Evolutionary conservation across 192 early-diverging fungal species (phyloP).

Genomic region (Coemansia sp.): DNA sequence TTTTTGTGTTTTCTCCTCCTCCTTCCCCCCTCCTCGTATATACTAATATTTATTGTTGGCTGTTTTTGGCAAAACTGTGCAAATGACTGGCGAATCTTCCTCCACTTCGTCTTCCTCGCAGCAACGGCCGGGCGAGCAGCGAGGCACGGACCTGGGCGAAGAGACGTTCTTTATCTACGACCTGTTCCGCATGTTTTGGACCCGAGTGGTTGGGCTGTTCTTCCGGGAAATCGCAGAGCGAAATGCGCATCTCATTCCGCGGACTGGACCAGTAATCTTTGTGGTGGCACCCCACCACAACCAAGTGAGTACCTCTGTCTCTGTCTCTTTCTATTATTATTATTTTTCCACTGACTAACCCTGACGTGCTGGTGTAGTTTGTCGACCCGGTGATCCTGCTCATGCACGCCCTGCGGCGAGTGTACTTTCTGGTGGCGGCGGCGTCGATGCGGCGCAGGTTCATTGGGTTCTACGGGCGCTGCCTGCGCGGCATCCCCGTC

Average conservation of each 20-base stretch:
- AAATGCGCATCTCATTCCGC: slow-evolving; percentile 82
- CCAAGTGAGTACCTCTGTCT: slow-evolving; percentile 53
- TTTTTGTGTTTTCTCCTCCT: too few species aligned
- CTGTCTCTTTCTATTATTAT: not conserved
- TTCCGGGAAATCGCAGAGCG: slow-evolving; percentile 90
- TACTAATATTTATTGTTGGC: not conserved
- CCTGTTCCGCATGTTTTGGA: slow-evolving; percentile 68
- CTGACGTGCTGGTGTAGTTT: slow-evolving; percentile 57
- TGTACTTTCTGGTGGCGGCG: slow-evolving; percentile 81
- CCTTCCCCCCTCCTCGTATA: too few species aligned
- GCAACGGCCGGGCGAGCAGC: not conserved
- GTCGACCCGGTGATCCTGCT: slow-evolving; percentile 93
- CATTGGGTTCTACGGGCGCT: slow-evolving; percentile 82
- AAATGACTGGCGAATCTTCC: not conserved
- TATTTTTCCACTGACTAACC: not conserved
- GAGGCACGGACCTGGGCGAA: not conserved
- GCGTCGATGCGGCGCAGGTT: slow-evolving; percentile 85
- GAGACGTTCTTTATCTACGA: slow-evolving; percentile 64
- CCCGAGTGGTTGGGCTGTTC: slow-evolving; percentile 72
- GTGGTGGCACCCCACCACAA: slow-evolving; percentile 82
- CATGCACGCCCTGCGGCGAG: slow-evolving; percentile 74
- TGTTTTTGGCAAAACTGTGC: not conserved
- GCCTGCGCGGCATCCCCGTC: slow-evolving; percentile 87
- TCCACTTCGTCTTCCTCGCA: too few species aligned
- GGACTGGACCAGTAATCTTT: slow-evolving; percentile 92